Conservation (phyloP, 805 yeast genomes). For the Pichia eremophila region DNA sequence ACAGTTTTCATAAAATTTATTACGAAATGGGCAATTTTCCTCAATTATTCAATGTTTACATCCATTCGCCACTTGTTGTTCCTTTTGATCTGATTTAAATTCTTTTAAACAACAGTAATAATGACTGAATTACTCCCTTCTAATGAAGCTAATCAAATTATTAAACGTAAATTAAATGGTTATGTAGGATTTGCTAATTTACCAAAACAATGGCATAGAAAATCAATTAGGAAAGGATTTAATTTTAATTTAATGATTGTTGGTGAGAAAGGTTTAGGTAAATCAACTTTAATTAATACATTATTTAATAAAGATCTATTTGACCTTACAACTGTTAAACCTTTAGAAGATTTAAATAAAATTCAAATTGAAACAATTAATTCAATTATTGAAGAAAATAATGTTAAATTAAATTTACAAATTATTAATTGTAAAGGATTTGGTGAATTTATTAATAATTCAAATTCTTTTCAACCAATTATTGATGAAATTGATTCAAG, state of each 20-base stretch:
- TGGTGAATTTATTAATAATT: conserved; percentile 80
- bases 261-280: conserved; percentile 89
- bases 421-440: conserved; percentile 90
- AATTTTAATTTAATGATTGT: conserved; percentile 81
- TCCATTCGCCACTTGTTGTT: too few species aligned
- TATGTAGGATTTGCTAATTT: conserved; percentile 96
- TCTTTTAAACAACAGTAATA: too few species aligned
- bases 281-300: conserved; percentile 85
- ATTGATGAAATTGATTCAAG: conserved; percentile 81
- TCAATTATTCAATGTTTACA: too few species aligned
- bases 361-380: conserved; percentile 54
- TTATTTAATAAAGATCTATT: conserved; percentile 65
- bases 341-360: conserved; percentile 14
- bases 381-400: conserved; percentile 84
- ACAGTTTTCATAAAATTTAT: too few species aligned
- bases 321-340: conserved; percentile 22
- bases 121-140: too few species aligned
- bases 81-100: too few species aligned
- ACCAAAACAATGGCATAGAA: conserved; percentile 98
- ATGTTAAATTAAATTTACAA: conserved; percentile 75
- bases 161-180: conserved; percentile 77
- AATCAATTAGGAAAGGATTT: conserved; percentile 84
- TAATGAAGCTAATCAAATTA: conserved; percentile 33
- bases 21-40: too few species aligned
- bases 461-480: conserved; percentile 80